Conservation (phyloP, 2,329 filamentous ascomycete species). For the Hypoxylon sp. region DNA sequence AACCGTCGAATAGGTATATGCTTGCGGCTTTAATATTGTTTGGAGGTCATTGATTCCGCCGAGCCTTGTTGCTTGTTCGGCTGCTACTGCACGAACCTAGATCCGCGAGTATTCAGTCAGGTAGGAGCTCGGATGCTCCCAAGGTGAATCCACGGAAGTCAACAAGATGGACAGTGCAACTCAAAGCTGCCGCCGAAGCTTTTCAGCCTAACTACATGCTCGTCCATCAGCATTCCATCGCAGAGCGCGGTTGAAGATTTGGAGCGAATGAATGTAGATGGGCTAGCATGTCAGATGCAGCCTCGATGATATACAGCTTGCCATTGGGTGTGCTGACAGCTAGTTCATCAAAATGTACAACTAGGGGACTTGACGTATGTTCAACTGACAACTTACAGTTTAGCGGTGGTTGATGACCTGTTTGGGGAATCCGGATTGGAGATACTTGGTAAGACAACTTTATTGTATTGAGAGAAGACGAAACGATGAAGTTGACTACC, state of each 20-base stretch:
- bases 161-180: slow-evolving; percentile 22
- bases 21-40: slow-evolving; percentile 11
- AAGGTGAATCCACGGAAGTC: slow-evolving; percentile 17
- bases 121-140: slow-evolving; percentile 21
- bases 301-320: slow-evolving; percentile 14
- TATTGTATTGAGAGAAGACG: slow-evolving; percentile 8
- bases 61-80: slow-evolving; percentile 17
- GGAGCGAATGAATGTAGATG: slow-evolving; percentile 18
- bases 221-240: slow-evolving; percentile 21
- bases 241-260: slow-evolving; percentile 8
- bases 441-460: neutral
- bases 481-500: slow-evolving; percentile 6
- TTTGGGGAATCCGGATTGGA: slow-evolving; percentile 15
- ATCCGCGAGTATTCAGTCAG: slow-evolving; percentile 15
- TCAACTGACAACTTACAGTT: slow-evolving; percentile 32
- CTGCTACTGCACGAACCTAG: slow-evolving; percentile 25
- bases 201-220: slow-evolving; percentile 11
- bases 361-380: slow-evolving; percentile 8
- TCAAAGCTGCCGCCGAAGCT: slow-evolving; percentile 8
- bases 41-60: slow-evolving; percentile 25
- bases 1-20: slow-evolving; percentile 33
- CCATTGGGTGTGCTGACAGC: slow-evolving; percentile 15
- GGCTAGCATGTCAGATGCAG: slow-evolving; percentile 20
- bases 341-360: slow-evolving; percentile 8
- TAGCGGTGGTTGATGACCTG: slow-evolving; percentile 12